These are phyloP conservation scores for Fusarium nelsonii DNA, from an alignment of 2,329 filamentous ascomycete species.

Conservation along the genomic window DNA sequence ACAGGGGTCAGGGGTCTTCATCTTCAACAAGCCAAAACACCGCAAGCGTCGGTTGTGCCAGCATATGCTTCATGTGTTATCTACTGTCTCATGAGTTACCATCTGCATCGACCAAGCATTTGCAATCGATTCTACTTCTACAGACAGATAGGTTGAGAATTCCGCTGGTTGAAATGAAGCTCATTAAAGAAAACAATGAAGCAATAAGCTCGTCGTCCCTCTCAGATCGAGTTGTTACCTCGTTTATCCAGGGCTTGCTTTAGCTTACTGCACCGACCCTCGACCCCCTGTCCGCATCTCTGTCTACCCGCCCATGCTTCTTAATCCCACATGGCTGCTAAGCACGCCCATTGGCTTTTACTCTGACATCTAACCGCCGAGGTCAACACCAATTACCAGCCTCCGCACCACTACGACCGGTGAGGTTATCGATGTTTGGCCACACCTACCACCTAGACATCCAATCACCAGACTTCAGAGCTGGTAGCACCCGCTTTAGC, in stretches of 20 bases:
- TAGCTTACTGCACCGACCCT: slow-evolving; percentile 25
- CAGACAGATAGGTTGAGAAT: slow-evolving; percentile 4
- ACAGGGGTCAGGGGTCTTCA: slow-evolving; percentile 33
- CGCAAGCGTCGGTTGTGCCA: slow-evolving; percentile 38
- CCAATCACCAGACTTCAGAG: slow-evolving; percentile 29
- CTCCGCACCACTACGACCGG: slow-evolving; percentile 29
- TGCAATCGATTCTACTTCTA: no score
- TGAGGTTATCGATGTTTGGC: slow-evolving; percentile 34
- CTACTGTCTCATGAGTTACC: slow-evolving; percentile 25
- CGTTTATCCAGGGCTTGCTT: slow-evolving; percentile 20
- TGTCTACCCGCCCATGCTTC: slow-evolving; percentile 29
- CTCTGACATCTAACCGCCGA: slow-evolving; percentile 56
- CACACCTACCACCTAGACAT: slow-evolving; percentile 7
- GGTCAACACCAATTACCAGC: slow-evolving; percentile 49
- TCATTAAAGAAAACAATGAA: slow-evolving; percentile 24
- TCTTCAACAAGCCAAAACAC: slow-evolving; percentile 23
- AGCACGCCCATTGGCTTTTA: slow-evolving; percentile 52
- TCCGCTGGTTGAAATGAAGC: background rate
- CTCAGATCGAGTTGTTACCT: slow-evolving; percentile 25
- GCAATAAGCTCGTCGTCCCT: slow-evolving; percentile 9
- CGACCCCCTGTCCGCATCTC: slow-evolving; percentile 25
- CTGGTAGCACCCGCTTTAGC: slow-evolving; percentile 30
- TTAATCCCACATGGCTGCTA: slow-evolving; percentile 37
- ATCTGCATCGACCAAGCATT: background rate
- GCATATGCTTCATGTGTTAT: slow-evolving; percentile 38